Evolutionary conservation across 306 rosid genomes (phyloP).

Genomic region (Fagus sylvatica): DNA sequence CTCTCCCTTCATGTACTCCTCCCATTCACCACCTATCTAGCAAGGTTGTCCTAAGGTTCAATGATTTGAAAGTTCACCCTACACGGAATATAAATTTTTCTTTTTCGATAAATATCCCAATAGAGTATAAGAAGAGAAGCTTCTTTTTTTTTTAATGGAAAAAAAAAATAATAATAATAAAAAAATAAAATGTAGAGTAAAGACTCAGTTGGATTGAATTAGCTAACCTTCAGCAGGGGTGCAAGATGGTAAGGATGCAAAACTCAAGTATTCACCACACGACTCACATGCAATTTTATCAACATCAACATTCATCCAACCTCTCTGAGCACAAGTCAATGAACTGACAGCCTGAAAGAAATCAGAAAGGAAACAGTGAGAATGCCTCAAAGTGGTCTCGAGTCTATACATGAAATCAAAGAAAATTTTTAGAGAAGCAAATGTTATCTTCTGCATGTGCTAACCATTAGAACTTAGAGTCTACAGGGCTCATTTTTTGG

Average conservation of each 20-base stretch:
- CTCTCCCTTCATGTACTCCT: neutral
- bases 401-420: neutral
- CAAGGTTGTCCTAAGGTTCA: neutral
- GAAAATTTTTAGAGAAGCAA: neutral
- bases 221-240: slow-evolving; percentile 76
- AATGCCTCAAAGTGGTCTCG: slow-evolving; percentile 15
- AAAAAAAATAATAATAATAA: too few species aligned
- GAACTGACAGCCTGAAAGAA: slow-evolving; percentile 67
- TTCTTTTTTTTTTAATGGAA: neutral
- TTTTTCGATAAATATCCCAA: neutral
- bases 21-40: neutral
- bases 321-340: slow-evolving; percentile 88
- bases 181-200: slow-evolving; percentile 16
- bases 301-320: slow-evolving; percentile 83
- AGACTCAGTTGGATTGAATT: slow-evolving; percentile 19
- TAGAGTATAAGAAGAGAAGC: slow-evolving; percentile 21
- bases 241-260: slow-evolving; percentile 60
- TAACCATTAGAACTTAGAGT: neutral
- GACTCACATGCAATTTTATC: slow-evolving; percentile 91
- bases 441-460: neutral
- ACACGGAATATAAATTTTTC: too few species aligned
- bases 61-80: neutral
- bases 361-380: slow-evolving; percentile 24
- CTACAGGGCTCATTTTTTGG: neutral
- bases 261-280: slow-evolving; percentile 64